Conservation (phyloP, 805 yeast species). For the Zygoascus flipseniorum region DNA sequence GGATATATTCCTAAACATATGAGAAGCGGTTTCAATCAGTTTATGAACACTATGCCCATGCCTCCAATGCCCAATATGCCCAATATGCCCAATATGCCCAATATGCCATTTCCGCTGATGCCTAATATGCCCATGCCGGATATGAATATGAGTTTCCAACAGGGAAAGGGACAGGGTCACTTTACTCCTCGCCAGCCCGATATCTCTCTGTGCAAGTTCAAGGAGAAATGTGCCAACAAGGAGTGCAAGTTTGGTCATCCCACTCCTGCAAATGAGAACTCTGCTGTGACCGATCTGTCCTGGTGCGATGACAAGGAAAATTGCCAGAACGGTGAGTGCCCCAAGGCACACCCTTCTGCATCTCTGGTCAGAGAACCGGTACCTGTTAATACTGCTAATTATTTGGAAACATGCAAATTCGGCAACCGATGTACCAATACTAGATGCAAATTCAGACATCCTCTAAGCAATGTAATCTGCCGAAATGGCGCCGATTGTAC, state of each 20-base stretch:
- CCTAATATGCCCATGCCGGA: neutral
- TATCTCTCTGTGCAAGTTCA: constrained; percentile 59
- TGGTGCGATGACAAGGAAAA: constrained; percentile 71
- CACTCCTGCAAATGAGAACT: constrained; percentile 71
- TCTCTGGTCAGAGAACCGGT: constrained; percentile 31
- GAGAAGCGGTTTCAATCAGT: neutral
- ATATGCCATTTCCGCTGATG: neutral
- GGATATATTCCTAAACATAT: neutral
- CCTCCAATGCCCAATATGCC: constrained; percentile 45
- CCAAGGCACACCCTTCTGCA: constrained; percentile 78
- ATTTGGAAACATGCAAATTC: constrained; percentile 76
- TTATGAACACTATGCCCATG: constrained; percentile 8
- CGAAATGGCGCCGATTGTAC: constrained; percentile 75
- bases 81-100: constrained; percentile 16
- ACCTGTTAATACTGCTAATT: constrained; percentile 35
- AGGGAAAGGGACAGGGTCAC: constrained; percentile 12
- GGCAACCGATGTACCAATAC: constrained; percentile 68
- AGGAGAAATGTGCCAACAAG: constrained; percentile 64
- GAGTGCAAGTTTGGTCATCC: constrained; percentile 89
- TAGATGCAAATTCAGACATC: constrained; percentile 79
- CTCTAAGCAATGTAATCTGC: constrained; percentile 62
- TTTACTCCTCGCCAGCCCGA: constrained; percentile 26
- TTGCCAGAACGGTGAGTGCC: constrained; percentile 56
- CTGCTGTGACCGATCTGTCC: constrained; percentile 51
- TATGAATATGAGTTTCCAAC: neutral